phyloP scores from a whole-genome alignment of 2,329 filamentous ascomycete species.

The Monosporascus sp. region DNA sequence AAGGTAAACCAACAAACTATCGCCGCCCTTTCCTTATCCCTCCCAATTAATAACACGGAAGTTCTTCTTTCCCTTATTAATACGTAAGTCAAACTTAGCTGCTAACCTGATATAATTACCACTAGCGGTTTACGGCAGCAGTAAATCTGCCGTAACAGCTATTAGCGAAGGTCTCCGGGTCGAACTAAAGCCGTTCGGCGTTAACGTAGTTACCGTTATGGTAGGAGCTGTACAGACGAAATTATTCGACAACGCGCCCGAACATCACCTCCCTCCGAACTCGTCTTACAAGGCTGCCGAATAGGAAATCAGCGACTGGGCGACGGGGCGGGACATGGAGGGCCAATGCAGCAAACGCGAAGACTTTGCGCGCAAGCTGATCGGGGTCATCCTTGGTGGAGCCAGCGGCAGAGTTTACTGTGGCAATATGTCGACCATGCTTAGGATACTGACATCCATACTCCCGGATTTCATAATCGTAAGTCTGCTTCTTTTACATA shows the following conservation, averaged over 20 bases:
- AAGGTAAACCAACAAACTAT: not conserved
- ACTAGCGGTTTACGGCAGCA: too few relatives aligned
- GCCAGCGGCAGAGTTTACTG: not conserved
- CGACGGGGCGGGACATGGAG: not conserved
- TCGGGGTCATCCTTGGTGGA: not conserved
- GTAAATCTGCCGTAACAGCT: conserved; percentile 4
- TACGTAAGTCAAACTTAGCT: too few relatives aligned
- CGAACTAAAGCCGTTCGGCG: conserved; percentile 4
- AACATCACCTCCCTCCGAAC: not conserved
- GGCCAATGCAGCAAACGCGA: not conserved
- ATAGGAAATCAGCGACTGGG: not conserved
- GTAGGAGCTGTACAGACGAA: conserved; percentile 2
- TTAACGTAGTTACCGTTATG: conserved; percentile 2
- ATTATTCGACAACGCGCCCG: conserved; percentile 1
- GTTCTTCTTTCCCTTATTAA: too few relatives aligned
- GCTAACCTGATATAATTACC: too few relatives aligned
- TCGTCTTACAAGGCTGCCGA: not conserved
- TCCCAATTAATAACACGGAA: too few relatives aligned
- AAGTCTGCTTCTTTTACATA: not conserved
- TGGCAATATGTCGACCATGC: not conserved
- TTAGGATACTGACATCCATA: not conserved
- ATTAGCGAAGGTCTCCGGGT: not conserved
- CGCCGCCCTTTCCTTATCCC: too few relatives aligned
- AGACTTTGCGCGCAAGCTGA: not conserved
- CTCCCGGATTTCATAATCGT: not conserved